Conservation (phyloP, 208 protist genomes). For the Trypanosoma melophagium region DNA sequence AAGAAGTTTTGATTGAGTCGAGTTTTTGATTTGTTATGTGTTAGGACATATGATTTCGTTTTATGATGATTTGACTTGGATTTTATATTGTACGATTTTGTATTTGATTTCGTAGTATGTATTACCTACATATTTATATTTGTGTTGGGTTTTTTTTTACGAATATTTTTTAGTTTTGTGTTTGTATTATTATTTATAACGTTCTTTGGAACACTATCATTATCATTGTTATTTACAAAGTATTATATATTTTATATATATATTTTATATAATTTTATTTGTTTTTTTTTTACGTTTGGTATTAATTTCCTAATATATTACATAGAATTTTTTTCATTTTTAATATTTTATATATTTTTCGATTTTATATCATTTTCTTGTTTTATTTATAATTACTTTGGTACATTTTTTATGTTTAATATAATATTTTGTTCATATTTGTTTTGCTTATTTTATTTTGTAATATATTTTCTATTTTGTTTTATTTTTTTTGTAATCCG, state of each 20-base stretch:
- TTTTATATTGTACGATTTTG: conserved; percentile 91
- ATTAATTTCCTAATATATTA: conserved; percentile 82
- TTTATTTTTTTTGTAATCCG: conserved; percentile 91
- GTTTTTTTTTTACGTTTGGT: conserved; percentile 86
- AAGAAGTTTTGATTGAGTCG: conserved; percentile 87
- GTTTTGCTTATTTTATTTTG: conserved; percentile 91
- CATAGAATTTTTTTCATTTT: conserved; percentile 77
- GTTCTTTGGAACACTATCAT: conserved; percentile 70
- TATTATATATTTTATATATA: conserved; percentile 87
- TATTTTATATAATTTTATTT: conserved; percentile 88
- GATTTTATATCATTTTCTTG: conserved; percentile 83
- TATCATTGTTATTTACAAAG: conserved; percentile 51
- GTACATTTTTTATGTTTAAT: conserved; percentile 52
- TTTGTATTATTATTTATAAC: conserved; percentile 86
- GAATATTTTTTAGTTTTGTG: conserved; percentile 90
- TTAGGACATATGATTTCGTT: conserved; percentile 91
- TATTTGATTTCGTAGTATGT: conserved; percentile 89
- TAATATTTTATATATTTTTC: conserved; percentile 73
- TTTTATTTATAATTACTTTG: conserved; percentile 51
- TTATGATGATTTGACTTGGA: conserved; percentile 91
- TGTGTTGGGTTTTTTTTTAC: conserved; percentile 87
- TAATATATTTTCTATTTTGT: conserved; percentile 89
- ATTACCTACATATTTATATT: conserved; percentile 90
- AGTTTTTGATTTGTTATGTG: conserved; percentile 91
- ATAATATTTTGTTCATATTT: conserved; percentile 84